Evolutionary conservation across 345 rosid species (phyloP), one percentile per base, ranked within the genome.

Genomic region (Cardiospermum halicacabum): DNA sequence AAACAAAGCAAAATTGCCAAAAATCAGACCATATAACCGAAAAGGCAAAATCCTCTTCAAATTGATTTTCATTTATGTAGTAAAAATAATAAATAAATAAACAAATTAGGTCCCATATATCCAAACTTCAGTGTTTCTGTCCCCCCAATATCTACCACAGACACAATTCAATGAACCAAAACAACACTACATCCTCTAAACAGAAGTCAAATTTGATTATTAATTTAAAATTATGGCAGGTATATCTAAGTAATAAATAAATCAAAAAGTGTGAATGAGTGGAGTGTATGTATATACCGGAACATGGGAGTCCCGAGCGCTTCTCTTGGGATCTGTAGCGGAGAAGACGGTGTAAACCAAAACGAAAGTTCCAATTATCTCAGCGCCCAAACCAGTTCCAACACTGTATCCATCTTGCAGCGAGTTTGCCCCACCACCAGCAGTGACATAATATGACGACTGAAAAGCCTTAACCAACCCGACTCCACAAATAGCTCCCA

Each of bases 331-430:
- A 62, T 91, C 89, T 0, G 94, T 91, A 56, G 97, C 94, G 1
- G 97, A 91, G 80, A 91, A 89, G 42, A 91, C 97, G 0, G 96
- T 91, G 80, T 91, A 91, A 27, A 91, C 96, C 60, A 91, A 72
- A 34, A 88, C 88, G 24, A 88, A 91, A 12, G 97, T 91, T 5
- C 96, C 97, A 11, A 91, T 84, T 64, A 91, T 88, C 86, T 91
- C 97, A 3, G 89, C 97, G 3, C 82, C 91, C 65, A 91, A 55
- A 21, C 96, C 96, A 3, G 58, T 75, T 45, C 85, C 85, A 11
- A 37, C 63, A 66, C 78, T 83, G 89, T 83, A 84, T 3, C 89
- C 92, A 0, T 40, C 76, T 0, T 66, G 34, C 0, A 91, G 77
- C 22, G n/a, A 10, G 71, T 91, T 91, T 81, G 90, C 94, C 37